Conservation (phyloP, 208 protist genomes). For the Wallacemonas sp. region DNA sequence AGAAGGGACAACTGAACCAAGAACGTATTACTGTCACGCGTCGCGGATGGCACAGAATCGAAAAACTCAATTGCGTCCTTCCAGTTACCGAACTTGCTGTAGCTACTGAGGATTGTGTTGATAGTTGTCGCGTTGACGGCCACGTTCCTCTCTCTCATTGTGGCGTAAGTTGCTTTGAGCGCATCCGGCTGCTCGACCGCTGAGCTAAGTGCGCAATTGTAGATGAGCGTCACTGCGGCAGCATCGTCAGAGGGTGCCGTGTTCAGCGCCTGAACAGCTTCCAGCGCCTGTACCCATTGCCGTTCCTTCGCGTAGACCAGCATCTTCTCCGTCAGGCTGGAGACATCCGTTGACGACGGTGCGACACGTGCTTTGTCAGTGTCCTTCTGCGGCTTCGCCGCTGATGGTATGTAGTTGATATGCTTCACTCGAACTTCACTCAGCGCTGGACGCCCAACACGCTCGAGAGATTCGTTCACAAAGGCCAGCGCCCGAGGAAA, state of each 20-base stretch:
- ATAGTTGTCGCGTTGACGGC: slow-evolving; percentile 66
- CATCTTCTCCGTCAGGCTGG: slow-evolving; percentile 71
- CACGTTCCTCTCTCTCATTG: slow-evolving; percentile 54
- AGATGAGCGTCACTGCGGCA: slow-evolving; percentile 75
- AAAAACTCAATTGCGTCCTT: slow-evolving; percentile 71
- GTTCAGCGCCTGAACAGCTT: slow-evolving; percentile 31
- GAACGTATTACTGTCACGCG: slow-evolving; percentile 75
- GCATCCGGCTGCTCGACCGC: slow-evolving; percentile 62
- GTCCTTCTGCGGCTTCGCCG: not conserved
- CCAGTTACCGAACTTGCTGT: slow-evolving; percentile 49
- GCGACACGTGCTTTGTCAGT: not conserved
- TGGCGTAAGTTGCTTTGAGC: slow-evolving; percentile 32
- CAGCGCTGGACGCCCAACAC: slow-evolving; percentile 45
- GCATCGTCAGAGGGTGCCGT: slow-evolving; percentile 12
- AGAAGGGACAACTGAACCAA: slow-evolving; percentile 74
- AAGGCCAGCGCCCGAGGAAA: slow-evolving; percentile 66
- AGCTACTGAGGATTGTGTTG: slow-evolving; percentile 78
- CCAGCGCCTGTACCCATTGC: slow-evolving; percentile 69
- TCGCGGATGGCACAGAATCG: slow-evolving; percentile 18
- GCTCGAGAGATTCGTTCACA: slow-evolving; percentile 66
- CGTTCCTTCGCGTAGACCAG: slow-evolving; percentile 75
- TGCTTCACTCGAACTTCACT: slow-evolving; percentile 40
- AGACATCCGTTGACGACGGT: slow-evolving; percentile 18
- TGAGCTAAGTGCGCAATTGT: slow-evolving; percentile 85
- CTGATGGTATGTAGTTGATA: slow-evolving; percentile 17